A percentile compares a stretch with the other conserved stretches of the same genome.
Conservation (phyloP, 371 early-diverging fungal genomes). For the Lichtheimia ornata region DNA sequence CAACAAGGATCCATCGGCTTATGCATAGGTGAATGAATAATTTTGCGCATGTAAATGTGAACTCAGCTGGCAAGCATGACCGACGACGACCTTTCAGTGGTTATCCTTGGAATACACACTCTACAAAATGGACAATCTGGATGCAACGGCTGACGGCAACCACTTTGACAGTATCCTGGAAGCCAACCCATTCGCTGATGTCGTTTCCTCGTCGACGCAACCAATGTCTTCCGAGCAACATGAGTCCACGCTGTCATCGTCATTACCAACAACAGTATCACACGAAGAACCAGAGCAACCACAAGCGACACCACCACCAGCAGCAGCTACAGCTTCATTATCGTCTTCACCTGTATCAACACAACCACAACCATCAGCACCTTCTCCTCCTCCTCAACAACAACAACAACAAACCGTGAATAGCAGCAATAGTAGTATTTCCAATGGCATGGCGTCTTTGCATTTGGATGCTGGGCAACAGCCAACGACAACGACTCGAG, state of each 20-base stretch:
- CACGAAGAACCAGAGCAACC: neutral
- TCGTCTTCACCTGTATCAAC: neutral
- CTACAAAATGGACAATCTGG: constrained; percentile 13
- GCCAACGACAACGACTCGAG: neutral
- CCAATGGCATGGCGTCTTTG: constrained; percentile 1
- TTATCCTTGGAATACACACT: neutral
- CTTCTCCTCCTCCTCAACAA: neutral
- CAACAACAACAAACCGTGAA: neutral
- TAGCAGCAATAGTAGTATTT: constrained; percentile 1
- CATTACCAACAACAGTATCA: constrained; percentile 5
- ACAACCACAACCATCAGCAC: constrained; percentile 1
- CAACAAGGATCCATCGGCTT: no score
- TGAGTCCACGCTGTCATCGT: neutral
- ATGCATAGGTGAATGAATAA: no score
- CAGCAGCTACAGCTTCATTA: neutral
- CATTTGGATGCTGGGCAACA: neutral
- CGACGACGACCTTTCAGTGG: neutral
- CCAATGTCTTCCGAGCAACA: neutral
- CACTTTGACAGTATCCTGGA: constrained; percentile 27
- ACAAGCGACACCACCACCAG: constrained; percentile 2
- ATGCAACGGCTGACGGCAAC: neutral
- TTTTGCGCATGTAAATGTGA: neutral
- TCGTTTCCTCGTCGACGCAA: constrained; percentile 8
- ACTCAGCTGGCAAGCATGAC: neutral
- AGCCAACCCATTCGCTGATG: constrained; percentile 47